A percentile compares a stretch with the other conserved stretches of the same genome.
These are phyloP conservation scores for Pythium utonaiense DNA, from an alignment of 352 stramenopile species.

Conservation along the genomic window DNA sequence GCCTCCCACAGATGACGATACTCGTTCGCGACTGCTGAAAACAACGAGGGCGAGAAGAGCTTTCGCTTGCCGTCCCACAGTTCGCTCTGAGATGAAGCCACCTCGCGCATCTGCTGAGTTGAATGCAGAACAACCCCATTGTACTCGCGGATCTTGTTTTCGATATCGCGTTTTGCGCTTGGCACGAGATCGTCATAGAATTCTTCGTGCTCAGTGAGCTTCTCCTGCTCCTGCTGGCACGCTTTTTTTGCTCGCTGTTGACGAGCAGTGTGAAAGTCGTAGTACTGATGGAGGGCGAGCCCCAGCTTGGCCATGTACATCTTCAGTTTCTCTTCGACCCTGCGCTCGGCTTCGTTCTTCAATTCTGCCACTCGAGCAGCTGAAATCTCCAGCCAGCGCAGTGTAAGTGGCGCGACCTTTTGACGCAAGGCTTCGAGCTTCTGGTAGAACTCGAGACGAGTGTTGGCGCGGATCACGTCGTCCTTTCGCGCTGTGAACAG, in stretches of 20 bases:
- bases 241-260: constrained; percentile 49
- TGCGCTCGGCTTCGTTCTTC: constrained; percentile 31
- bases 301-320: constrained; percentile 47
- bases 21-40: constrained; percentile 32
- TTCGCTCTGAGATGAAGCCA: constrained; percentile 43
- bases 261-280: constrained; percentile 57
- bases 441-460: constrained; percentile 21
- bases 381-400: constrained; percentile 26
- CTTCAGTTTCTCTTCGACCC: constrained; percentile 34
- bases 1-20: constrained; percentile 44
- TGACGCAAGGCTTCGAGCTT: constrained; percentile 20
- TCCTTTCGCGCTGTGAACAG: constrained; percentile 9
- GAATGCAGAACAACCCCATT: constrained; percentile 46
- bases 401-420: constrained; percentile 16
- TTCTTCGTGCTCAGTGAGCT: constrained; percentile 43
- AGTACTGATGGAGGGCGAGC: constrained; percentile 37
- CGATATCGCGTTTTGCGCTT: constrained; percentile 58
- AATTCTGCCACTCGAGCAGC: constrained; percentile 13
- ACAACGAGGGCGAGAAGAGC: constrained; percentile 33
- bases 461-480: constrained; percentile 23
- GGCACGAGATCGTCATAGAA: constrained; percentile 63
- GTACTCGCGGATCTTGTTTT: constrained; percentile 65
- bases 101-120: constrained; percentile 51
- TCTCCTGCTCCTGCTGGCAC: constrained; percentile 38
- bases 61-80: constrained; percentile 47